These are phyloP conservation scores for Cercospora sojina DNA, from an alignment of 2,329 filamentous ascomycete genomes.

Conservation along the genomic window DNA sequence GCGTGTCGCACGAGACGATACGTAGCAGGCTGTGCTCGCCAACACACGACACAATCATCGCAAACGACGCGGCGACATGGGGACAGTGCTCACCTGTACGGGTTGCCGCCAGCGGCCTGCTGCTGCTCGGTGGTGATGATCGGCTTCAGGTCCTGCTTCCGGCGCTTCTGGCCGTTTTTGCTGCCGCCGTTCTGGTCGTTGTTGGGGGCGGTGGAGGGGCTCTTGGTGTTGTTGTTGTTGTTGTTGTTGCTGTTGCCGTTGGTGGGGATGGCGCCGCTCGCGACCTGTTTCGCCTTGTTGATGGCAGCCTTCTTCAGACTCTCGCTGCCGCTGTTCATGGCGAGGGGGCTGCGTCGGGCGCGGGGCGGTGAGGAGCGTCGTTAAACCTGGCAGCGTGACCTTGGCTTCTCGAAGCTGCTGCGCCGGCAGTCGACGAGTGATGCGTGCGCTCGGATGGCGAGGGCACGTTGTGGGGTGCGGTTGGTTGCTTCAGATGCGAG, in stretches of 20 bases:
- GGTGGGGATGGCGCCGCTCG: slow-evolving; percentile 51
- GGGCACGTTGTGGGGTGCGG: slow-evolving; percentile 11
- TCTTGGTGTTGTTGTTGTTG: slow-evolving; percentile 46
- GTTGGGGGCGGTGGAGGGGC: not conserved
- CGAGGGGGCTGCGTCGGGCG: slow-evolving; percentile 13
- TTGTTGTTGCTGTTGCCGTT: slow-evolving; percentile 17
- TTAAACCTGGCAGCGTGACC: slow-evolving; percentile 5
- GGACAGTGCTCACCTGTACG: slow-evolving; percentile 12
- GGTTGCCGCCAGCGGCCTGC: slow-evolving; percentile 12
- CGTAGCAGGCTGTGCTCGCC: not conserved
- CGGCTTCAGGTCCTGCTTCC: slow-evolving; percentile 70
- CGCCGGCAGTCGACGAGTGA: slow-evolving; percentile 1
- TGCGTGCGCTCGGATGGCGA: slow-evolving; percentile 3
- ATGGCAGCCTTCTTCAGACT: slow-evolving; percentile 55
- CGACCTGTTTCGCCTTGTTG: slow-evolving; percentile 65
- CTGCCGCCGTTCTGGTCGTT: slow-evolving; percentile 18
- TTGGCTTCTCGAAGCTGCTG: slow-evolving; percentile 10
- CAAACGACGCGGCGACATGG: not conserved
- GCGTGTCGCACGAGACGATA: not conserved
- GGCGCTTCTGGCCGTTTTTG: slow-evolving; percentile 64
- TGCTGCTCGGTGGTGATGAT: slow-evolving; percentile 69
- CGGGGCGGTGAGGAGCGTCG: slow-evolving; percentile 12
- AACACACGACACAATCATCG: not conserved
- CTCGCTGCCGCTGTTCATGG: slow-evolving; percentile 29
- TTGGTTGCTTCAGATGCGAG: slow-evolving; percentile 20